Percentiles rank a stretch among this genome's conserved stretches.
Conservation (phyloP, 208 protist species). For the Plasmodiophora brassicae region DNA sequence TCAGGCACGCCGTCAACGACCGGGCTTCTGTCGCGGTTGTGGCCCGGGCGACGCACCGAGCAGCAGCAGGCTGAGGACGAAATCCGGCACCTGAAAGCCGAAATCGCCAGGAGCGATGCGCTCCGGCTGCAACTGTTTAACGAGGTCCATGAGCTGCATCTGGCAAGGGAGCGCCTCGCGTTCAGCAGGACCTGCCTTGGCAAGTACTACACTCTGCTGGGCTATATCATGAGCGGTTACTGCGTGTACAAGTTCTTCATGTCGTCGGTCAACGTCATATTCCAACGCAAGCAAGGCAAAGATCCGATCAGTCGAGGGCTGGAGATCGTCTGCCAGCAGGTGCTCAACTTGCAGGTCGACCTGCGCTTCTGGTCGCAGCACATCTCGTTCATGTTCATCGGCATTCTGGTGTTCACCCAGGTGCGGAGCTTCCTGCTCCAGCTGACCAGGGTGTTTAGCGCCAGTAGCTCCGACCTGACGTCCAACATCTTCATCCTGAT, state of each 20-base stretch:
- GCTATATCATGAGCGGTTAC: background rate
- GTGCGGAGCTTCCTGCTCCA: constrained; percentile 1
- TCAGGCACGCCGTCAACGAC: background rate
- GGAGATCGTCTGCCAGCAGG: background rate
- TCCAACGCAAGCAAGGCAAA: background rate
- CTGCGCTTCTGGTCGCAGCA: constrained; percentile 16
- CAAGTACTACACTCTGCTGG: background rate
- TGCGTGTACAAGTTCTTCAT: constrained; percentile 23
- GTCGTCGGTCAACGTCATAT: constrained; percentile 11
- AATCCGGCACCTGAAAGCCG: background rate
- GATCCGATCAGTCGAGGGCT: background rate
- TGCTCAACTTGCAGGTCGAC: background rate
- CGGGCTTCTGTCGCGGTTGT: background rate
- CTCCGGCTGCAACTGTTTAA: background rate
- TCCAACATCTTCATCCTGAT: background rate
- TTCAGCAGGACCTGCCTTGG: background rate
- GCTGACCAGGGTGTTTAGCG: background rate
- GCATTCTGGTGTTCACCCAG: background rate
- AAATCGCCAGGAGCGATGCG: background rate
- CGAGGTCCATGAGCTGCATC: background rate
- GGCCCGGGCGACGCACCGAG: background rate
- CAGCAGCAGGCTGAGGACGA: background rate
- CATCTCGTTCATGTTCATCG: background rate
- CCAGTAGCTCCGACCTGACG: background rate
- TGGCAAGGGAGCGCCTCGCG: background rate